Conservation (phyloP, 2,329 filamentous ascomycete species). For the Aspergillus glaucus region DNA sequence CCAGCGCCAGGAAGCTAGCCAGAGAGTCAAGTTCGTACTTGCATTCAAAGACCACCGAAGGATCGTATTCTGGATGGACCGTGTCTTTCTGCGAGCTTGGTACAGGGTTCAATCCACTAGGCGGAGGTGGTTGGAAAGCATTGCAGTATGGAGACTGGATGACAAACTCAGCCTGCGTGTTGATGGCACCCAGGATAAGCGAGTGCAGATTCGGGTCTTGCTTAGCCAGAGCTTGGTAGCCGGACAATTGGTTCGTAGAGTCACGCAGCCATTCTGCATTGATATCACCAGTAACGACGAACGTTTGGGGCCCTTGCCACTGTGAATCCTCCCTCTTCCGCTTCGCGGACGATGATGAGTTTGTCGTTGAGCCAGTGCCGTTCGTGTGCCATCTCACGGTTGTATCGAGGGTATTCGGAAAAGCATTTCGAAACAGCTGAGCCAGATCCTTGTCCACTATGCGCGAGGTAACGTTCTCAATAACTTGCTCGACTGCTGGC, state of each 20-base stretch:
- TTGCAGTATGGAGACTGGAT: slow-evolving; percentile 96
- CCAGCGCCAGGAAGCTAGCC: slow-evolving; percentile 79
- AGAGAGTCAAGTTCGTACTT: slow-evolving; percentile 98
- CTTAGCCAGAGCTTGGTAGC: slow-evolving; percentile 79
- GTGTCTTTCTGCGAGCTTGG: slow-evolving; percentile 74
- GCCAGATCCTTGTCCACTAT: slow-evolving; percentile 84
- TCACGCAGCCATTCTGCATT: slow-evolving; percentile 89
- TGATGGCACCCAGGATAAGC: slow-evolving; percentile 86
- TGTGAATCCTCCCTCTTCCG: slow-evolving; percentile 48
- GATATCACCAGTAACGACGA: slow-evolving; percentile 90
- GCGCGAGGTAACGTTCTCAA: slow-evolving; percentile 69
- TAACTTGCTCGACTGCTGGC: slow-evolving; percentile 78
- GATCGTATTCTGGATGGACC: slow-evolving; percentile 84
- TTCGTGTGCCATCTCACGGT: slow-evolving; percentile 82
- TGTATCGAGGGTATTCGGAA: slow-evolving; percentile 85
- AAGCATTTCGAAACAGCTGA: slow-evolving; percentile 89
- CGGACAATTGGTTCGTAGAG: slow-evolving; percentile 85
- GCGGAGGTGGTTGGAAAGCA: slow-evolving; percentile 89
- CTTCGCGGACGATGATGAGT: slow-evolving; percentile 26
- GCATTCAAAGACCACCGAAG: slow-evolving; percentile 85
- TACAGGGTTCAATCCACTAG: slow-evolving; percentile 64
- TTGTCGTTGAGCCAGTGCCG: slow-evolving; percentile 49
- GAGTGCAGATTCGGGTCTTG: slow-evolving; percentile 72
- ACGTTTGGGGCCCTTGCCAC: slow-evolving; percentile 83
- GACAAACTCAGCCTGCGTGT: slow-evolving; percentile 91